These are phyloP conservation scores for Sherardia arvensis DNA, from an alignment of 257 asterid genomes.

Conservation along the genomic window DNA sequence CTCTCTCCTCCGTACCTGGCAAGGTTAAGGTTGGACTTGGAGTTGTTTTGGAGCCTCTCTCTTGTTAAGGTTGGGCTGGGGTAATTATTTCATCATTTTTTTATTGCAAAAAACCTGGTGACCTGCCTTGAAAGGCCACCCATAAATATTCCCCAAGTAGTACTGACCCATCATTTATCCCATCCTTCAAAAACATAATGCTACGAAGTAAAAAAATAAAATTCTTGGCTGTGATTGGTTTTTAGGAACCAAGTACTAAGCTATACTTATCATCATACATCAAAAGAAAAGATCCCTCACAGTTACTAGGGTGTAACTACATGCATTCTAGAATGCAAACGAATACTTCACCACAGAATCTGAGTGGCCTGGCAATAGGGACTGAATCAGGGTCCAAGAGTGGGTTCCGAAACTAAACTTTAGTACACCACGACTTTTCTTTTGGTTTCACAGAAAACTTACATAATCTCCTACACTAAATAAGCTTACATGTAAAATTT, in stretches of 20 bases:
- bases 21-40: too few species aligned
- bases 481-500: background rate
- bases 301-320: background rate
- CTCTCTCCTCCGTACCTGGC: too few species aligned
- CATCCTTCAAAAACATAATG: background rate
- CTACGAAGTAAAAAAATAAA: background rate
- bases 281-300: background rate
- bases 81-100: too few species aligned
- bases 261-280: background rate
- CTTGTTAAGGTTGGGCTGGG: too few species aligned
- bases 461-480: background rate
- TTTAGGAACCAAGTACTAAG: background rate
- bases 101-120: too few species aligned
- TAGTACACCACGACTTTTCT: background rate
- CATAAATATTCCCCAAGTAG: too few species aligned
- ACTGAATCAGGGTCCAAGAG: too few species aligned
- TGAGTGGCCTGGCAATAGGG: background rate
- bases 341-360: background rate
- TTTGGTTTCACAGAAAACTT: background rate
- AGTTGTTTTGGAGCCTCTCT: too few species aligned
- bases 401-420: background rate
- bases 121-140: too few species aligned
- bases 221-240: background rate
- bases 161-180: background rate
- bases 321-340: too few species aligned